phyloP scores from a whole-genome alignment of 441 rosid genomes.

The Euphorbia corollata region DNA sequence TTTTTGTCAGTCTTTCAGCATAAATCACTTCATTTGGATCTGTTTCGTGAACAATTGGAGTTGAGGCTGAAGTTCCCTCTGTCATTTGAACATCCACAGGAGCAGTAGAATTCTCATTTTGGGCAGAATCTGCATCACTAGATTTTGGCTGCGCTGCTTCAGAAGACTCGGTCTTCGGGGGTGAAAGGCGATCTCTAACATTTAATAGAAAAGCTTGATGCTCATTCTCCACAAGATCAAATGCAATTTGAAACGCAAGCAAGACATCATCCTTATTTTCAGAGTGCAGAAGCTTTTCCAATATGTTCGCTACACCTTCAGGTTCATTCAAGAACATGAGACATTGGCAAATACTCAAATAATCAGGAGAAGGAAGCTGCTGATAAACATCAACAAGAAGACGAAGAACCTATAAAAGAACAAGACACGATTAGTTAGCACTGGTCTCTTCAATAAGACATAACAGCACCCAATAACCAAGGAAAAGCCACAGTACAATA shows the following conservation, averaged over 20 bases:
- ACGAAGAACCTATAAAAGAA: slow-evolving; percentile 57
- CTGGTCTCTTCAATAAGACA: slow-evolving; percentile 2
- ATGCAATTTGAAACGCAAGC: slow-evolving; percentile 82
- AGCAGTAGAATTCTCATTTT: slow-evolving; percentile 44
- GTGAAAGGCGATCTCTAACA: slow-evolving; percentile 71
- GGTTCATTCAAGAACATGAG: slow-evolving; percentile 94
- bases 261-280: slow-evolving; percentile 74
- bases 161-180: slow-evolving; percentile 44
- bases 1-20: slow-evolving; percentile 75
- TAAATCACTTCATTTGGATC: slow-evolving; percentile 60
- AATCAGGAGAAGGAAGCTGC: slow-evolving; percentile 86
- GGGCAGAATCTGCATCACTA: slow-evolving; percentile 37
- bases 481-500: neutral
- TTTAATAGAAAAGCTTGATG: slow-evolving; percentile 91
- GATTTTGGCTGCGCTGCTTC: slow-evolving; percentile 46
- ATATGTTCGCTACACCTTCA: slow-evolving; percentile 65
- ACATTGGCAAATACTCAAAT: slow-evolving; percentile 90
- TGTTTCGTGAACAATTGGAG: slow-evolving; percentile 29
- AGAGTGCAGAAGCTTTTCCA: slow-evolving; percentile 88
- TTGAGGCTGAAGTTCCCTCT: slow-evolving; percentile 51
- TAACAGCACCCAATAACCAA: slow-evolving; percentile 5
- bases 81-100: slow-evolving; percentile 69
- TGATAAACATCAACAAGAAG: slow-evolving; percentile 86
- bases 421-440: neutral
- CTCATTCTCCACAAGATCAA: slow-evolving; percentile 96